phyloP scores from a whole-genome alignment of 176 grass and related monocot genomes.

The Otatea glauca region DNA sequence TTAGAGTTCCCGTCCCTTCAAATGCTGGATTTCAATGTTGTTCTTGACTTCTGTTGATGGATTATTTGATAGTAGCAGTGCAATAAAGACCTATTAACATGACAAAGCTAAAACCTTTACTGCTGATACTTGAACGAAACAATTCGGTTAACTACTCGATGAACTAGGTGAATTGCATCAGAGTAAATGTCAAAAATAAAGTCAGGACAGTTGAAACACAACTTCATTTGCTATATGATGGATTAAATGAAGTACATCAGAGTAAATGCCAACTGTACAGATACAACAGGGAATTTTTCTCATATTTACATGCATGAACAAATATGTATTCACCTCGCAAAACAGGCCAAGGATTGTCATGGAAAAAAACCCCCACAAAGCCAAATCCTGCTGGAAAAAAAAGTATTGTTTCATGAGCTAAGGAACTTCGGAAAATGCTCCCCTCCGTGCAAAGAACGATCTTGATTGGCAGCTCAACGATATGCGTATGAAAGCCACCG shows the following conservation, averaged over 20 bases:
- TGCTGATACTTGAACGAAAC: background rate
- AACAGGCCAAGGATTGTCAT: constrained; percentile 36
- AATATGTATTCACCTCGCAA: constrained; percentile 43
- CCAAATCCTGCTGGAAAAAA: constrained; percentile 34
- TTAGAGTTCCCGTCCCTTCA: background rate
- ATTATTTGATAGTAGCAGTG: background rate
- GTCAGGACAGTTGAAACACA: background rate
- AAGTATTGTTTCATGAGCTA: background rate
- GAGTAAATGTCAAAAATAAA: background rate
- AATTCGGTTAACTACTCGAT: background rate
- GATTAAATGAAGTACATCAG: constrained; percentile 31
- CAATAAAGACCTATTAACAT: background rate
- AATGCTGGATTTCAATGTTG: background rate
- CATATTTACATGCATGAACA: constrained; percentile 61
- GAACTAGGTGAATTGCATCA: background rate
- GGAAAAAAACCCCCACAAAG: background rate
- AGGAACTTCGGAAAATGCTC: constrained; percentile 29
- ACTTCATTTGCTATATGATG: constrained; percentile 36
- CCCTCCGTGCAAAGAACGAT: background rate
- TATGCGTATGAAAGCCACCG: constrained; percentile 78
- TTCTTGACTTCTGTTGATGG: background rate
- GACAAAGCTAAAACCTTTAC: background rate
- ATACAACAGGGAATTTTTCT: background rate
- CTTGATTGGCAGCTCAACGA: constrained; percentile 43
- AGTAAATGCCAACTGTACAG: constrained; percentile 44